Conservation (phyloP, 1,284 basidiomycete species). For the Melampsora abietis-canadensis region DNA sequence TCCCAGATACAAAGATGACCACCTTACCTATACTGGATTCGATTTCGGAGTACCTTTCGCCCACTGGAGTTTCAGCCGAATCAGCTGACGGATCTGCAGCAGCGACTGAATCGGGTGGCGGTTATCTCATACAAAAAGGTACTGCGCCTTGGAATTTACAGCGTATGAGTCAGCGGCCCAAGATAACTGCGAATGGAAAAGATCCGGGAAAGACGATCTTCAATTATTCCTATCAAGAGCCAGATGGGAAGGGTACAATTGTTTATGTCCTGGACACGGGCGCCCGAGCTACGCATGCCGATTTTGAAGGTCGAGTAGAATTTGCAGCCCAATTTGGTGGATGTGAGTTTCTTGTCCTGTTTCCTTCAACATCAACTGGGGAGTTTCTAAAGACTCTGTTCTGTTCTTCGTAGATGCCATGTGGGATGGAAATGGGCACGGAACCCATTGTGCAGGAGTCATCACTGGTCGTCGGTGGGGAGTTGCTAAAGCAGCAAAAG, state of each 20-base stretch:
- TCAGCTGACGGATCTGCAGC: slow-evolving; percentile 1
- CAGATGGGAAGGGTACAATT: slow-evolving; percentile 19
- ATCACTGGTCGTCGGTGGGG: slow-evolving; percentile 45
- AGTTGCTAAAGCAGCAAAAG: slow-evolving; percentile 45
- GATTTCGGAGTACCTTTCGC: not conserved
- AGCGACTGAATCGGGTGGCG: not conserved
- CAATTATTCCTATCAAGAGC: slow-evolving; percentile 31
- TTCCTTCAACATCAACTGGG: not conserved
- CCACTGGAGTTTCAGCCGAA: not conserved
- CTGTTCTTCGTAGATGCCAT: slow-evolving; percentile 19
- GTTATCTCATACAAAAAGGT: slow-evolving; percentile 16
- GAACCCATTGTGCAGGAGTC: slow-evolving; percentile 53
- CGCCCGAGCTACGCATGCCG: slow-evolving; percentile 19
- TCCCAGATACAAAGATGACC: slow-evolving; percentile 16
- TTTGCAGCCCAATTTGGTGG: slow-evolving; percentile 39
- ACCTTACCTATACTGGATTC: slow-evolving; percentile 4
- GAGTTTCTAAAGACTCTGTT: not conserved
- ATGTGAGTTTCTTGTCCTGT: slow-evolving; percentile 14
- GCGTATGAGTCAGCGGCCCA: slow-evolving; percentile 18
- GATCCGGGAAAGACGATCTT: slow-evolving; percentile 18
- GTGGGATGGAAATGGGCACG: slow-evolving; percentile 53
- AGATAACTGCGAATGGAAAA: not conserved
- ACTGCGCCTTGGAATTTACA: slow-evolving; percentile 39
- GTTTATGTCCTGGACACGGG: slow-evolving; percentile 39
- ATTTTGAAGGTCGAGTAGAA: slow-evolving; percentile 30